Evolutionary conservation across 805 yeast species (phyloP).

Genomic region (Myxozyma melibiosi): DNA sequence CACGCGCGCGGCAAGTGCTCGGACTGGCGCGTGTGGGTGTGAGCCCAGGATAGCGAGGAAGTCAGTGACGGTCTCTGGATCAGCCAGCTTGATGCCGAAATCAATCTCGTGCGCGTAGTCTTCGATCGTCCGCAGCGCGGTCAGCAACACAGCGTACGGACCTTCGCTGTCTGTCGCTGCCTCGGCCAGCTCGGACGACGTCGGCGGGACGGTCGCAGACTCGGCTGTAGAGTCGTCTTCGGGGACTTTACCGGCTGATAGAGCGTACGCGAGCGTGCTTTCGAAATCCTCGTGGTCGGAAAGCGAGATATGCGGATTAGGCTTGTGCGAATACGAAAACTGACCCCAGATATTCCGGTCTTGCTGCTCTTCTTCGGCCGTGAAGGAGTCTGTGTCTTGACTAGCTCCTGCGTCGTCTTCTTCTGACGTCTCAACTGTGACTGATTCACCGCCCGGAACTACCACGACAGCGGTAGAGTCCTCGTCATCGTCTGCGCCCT

Average conservation of each 20-base stretch:
- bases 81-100: slow-evolving; percentile 52
- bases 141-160: neutral
- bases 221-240: neutral
- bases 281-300: slow-evolving; percentile 28
- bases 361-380: slow-evolving; percentile 1
- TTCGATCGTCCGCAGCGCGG: slow-evolving; percentile 41
- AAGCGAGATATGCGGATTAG: slow-evolving; percentile 27
- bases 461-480: slow-evolving; percentile 30
- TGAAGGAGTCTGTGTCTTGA: neutral
- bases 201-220: neutral
- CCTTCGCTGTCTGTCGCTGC: neutral
- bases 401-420: neutral
- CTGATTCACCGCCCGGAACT: slow-evolving; percentile 11
- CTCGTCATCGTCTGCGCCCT: slow-evolving; percentile 12
- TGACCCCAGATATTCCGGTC: slow-evolving; percentile 17
- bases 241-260: neutral
- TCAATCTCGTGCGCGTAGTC: slow-evolving; percentile 66
- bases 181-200: neutral
- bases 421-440: neutral
- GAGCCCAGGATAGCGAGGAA: slow-evolving; percentile 19
- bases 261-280: slow-evolving; percentile 11
- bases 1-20: slow-evolving; percentile 61
- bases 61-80: slow-evolving; percentile 37
- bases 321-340: slow-evolving; percentile 26
- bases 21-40: slow-evolving; percentile 27